A percentile compares a stretch with the other conserved stretches of the same genome.
These are phyloP conservation scores for Zygoascus tannicola DNA, from an alignment of 805 yeast genomes.

Conservation along the genomic window DNA sequence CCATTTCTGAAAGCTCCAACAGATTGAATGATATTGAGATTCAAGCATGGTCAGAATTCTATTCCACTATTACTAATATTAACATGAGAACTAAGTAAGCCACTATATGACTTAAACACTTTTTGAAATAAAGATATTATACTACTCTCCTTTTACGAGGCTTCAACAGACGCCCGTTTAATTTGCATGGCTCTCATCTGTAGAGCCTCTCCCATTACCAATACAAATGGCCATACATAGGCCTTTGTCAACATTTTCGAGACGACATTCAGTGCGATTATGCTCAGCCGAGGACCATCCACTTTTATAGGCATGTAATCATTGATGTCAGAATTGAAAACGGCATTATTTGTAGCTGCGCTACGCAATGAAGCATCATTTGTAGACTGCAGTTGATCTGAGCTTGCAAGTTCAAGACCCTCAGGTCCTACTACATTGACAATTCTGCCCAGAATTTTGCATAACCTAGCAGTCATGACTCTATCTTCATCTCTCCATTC, in stretches of 20 bases:
- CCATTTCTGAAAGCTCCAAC: neutral
- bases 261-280: conserved; percentile 15
- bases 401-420: conserved; percentile 6
- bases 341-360: neutral
- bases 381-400: neutral
- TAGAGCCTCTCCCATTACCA: conserved; percentile 20
- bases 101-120: too few relatives aligned
- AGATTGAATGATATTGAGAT: conserved; percentile 1
- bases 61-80: neutral
- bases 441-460: conserved; percentile 19
- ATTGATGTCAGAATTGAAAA: neutral
- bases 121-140: too few relatives aligned
- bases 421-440: conserved; percentile 19
- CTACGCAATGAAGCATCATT: neutral
- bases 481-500: conserved; percentile 18
- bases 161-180: neutral
- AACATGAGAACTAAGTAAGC: neutral
- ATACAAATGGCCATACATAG: conserved; percentile 21
- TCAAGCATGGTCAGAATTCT: conserved; percentile 3
- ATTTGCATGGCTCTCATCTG: conserved; percentile 15
- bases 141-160: neutral
- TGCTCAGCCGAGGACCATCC: conserved; percentile 11
- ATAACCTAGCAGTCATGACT: conserved; percentile 14
- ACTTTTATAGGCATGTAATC: conserved; percentile 7
- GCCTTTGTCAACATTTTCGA: conserved; percentile 16